These are phyloP conservation scores for Aspergillus pseudotamarii DNA, from an alignment of 2,329 filamentous ascomycete genomes.

Conservation along the genomic window DNA sequence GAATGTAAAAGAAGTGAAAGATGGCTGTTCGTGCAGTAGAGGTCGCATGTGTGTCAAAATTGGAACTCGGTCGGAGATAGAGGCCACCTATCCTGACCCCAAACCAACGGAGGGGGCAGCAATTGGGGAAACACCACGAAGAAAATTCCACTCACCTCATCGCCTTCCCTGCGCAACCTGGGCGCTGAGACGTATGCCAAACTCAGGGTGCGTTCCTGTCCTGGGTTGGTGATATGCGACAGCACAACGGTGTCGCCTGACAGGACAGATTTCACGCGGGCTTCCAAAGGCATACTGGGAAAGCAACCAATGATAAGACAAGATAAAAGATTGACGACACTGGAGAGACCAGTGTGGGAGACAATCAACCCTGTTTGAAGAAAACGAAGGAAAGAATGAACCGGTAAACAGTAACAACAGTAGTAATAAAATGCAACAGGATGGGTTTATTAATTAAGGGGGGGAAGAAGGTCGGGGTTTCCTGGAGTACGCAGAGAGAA, in stretches of 20 bases:
- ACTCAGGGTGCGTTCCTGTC: slow-evolving; percentile 82
- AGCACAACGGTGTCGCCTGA: slow-evolving; percentile 92
- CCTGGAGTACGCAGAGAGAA: slow-evolving; percentile 15
- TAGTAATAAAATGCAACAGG: slow-evolving; percentile 6
- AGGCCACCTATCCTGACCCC: slow-evolving; percentile 24
- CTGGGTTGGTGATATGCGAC: slow-evolving; percentile 76
- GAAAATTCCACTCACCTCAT: slow-evolving; percentile 62
- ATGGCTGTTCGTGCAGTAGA: neutral
- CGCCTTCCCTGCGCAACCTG: slow-evolving; percentile 81
- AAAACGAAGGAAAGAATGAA: slow-evolving; percentile 16
- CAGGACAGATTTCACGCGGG: slow-evolving; percentile 88
- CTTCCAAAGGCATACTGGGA: slow-evolving; percentile 50
- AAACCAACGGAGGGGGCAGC: neutral
- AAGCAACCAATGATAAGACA: slow-evolving; percentile 16
- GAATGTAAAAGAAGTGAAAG: neutral
- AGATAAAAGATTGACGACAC: slow-evolving; percentile 10
- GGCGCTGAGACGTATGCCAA: slow-evolving; percentile 91
- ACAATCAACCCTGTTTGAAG: neutral
- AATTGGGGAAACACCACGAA: neutral
- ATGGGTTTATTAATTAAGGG: slow-evolving; percentile 3
- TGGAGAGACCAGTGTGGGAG: slow-evolving; percentile 10
- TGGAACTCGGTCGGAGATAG: slow-evolving; percentile 7
- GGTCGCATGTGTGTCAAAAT: slow-evolving; percentile 5
- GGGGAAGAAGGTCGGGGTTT: slow-evolving; percentile 5
- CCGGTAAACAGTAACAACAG: slow-evolving; percentile 13